Base-by-base conservation (phyloP, 805 yeast species). In the Monosporozyma aerobia region DNA sequence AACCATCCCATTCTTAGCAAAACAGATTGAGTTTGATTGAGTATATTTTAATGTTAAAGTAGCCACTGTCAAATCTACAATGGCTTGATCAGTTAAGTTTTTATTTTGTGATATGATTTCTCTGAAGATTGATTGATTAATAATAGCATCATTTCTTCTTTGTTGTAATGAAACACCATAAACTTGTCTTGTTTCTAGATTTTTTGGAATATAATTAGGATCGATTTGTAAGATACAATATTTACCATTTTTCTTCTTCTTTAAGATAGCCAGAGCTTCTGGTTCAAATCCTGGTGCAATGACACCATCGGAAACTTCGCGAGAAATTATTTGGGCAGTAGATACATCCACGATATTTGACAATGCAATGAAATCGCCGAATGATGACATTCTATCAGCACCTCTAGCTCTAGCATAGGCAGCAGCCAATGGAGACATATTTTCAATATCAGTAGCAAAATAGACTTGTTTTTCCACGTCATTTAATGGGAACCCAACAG, bases 401-500 rank as follows among this genome's bases (percentile, higher is more conserved):
- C 99, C 99, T 74, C 99, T 87, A 53, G 99, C 99, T 76, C 98
- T 87, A 40, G 99, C 99, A 67, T 94, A 94, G 54, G 99, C 99
- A 68, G 87, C 86, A 58, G 99, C 99, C 68, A 94, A 79, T 53
- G 99, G 98, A 11, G 97, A 88, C 69, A 94, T 77, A 78, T 90
- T 88, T 73, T 88, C 96, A 65, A 92, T 89, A 71, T 89, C 97
- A 61, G 82, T 83, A 58, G 94, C 99, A 69, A 94, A 94, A 79
- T 94, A 94, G 59, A 92, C 81, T 73, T 92, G 87, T 80, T 90
- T 90, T 77, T 94, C 99, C 57, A 83, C 76, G 50, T 90, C 99
- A 47, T 85, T 68, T 63, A 94, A 78, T 59, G 99, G 99, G 62
- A 90, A 74, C 62, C 98, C 99, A 54, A 94, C 97, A 49, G 99